These are phyloP conservation scores for Serpula lacrymans DNA, from an alignment of 768 basidiomycete species.

Conservation along the genomic window DNA sequence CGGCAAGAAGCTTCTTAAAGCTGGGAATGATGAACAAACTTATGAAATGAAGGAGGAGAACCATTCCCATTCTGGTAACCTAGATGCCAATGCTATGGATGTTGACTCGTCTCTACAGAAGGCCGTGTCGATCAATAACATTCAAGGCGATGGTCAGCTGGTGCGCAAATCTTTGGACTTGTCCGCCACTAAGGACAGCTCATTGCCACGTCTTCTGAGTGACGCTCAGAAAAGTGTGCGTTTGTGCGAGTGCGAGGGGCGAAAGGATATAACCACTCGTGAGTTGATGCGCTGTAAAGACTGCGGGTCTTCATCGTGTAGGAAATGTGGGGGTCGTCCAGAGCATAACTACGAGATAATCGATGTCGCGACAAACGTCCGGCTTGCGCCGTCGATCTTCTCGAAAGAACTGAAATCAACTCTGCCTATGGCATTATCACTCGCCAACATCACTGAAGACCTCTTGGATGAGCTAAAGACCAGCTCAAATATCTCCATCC, in stretches of 20 bases:
- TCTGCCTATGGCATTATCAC: constrained; percentile 81
- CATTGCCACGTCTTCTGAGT: constrained; percentile 54
- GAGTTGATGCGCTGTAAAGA: constrained; percentile 67
- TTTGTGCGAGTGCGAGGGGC: constrained; percentile 90
- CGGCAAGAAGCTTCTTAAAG: constrained; percentile 61
- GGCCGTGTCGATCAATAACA: constrained; percentile 37
- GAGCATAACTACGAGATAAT: constrained; percentile 73
- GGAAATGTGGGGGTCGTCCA: constrained; percentile 85
- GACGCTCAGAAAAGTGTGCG: constrained; percentile 70
- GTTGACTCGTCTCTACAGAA: constrained; percentile 35
- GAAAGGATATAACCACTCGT: constrained; percentile 67
- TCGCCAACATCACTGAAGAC: constrained; percentile 47
- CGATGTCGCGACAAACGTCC: constrained; percentile 46
- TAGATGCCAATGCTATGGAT: constrained; percentile 42
- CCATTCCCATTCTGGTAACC: constrained; percentile 20
- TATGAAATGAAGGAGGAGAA: constrained; percentile 63
- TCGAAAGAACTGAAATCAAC: constrained; percentile 72
- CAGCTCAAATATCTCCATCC: constrained; percentile 37
- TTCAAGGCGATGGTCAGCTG: constrained; percentile 73
- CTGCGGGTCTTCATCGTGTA: constrained; percentile 78
- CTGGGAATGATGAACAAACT: constrained; percentile 58
- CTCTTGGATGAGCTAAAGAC: constrained; percentile 51
- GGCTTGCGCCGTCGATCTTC: constrained; percentile 73
- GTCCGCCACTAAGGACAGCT: constrained; percentile 43
- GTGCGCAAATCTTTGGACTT: constrained; percentile 65